Evolutionary conservation across 2,329 filamentous ascomycete species (phyloP).

Genomic region (Verticillium dahliae): DNA sequence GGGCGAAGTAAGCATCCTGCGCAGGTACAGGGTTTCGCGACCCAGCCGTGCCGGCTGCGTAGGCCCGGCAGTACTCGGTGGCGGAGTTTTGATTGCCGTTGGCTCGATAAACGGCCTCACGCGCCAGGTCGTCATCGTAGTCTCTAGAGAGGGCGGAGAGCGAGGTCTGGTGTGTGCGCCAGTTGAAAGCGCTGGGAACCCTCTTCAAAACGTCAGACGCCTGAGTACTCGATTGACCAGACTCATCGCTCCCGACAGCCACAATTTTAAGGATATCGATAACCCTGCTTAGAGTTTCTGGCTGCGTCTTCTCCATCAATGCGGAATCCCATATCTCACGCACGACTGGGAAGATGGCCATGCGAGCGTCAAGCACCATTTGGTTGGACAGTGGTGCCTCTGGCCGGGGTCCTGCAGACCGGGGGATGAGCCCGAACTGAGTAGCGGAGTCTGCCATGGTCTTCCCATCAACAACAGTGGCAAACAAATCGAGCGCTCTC

Average conservation of each 20-base stretch:
- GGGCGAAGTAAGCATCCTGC: constrained; percentile 41
- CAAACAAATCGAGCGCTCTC: constrained; percentile 79
- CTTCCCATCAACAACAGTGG: constrained; percentile 69
- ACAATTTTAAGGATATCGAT: constrained; percentile 79
- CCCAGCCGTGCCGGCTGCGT: constrained; percentile 50
- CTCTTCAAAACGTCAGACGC: constrained; percentile 36
- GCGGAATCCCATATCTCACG: constrained; percentile 78
- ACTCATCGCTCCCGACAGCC: constrained; percentile 70
- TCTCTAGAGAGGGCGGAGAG: constrained; percentile 19
- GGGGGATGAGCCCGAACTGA: constrained; percentile 34
- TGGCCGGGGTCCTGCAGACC: constrained; percentile 32
- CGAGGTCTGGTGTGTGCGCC: constrained; percentile 21
- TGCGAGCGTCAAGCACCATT: constrained; percentile 79
- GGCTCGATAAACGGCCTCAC: constrained; percentile 78
- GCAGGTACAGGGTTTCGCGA: constrained; percentile 61
- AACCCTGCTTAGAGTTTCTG: constrained; percentile 68
- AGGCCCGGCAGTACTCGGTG: constrained; percentile 68
- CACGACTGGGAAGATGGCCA: constrained; percentile 70
- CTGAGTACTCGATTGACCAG: constrained; percentile 28
- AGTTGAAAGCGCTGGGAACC: constrained; percentile 37
- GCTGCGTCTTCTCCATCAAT: constrained; percentile 74
- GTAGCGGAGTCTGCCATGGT: constrained; percentile 71
- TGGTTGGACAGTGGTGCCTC: constrained; percentile 52
- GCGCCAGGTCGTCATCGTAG: constrained; percentile 52
- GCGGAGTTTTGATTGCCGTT: constrained; percentile 58